Percentiles rank a stretch among this genome's conserved stretches.
These are phyloP conservation scores for peach (Prunus persica) DNA, from an alignment of 306 rosid species.

Conservation along the genomic window DNA sequence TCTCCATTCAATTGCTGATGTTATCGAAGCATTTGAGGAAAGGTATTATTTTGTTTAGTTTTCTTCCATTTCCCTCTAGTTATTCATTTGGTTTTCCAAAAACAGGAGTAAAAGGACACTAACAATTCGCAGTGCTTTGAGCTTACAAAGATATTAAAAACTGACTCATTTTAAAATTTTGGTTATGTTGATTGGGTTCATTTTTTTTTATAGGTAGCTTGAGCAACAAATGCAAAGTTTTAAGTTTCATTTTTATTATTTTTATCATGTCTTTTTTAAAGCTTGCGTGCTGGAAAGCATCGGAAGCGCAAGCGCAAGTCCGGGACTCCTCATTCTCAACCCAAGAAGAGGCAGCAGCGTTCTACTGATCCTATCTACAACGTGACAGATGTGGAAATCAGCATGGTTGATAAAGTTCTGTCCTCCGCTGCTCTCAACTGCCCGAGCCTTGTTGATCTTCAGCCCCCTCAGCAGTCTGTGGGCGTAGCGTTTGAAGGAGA, in stretches of 20 bases:
- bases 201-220: not conserved
- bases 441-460: conserved; percentile 22
- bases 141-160: not conserved
- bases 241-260: not conserved
- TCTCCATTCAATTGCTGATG: conserved; percentile 81
- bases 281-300: conserved; percentile 55
- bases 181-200: not conserved
- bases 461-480: conserved; percentile 43
- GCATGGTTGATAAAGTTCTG: conserved; percentile 28
- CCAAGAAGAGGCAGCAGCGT: conserved; percentile 70
- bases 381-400: conserved; percentile 41
- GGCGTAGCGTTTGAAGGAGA: conserved; percentile 38
- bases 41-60: conserved; percentile 39
- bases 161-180: not conserved
- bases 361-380: conserved; percentile 46
- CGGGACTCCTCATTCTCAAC: conserved; percentile 45
- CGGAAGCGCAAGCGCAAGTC: conserved; percentile 62
- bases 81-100: not conserved
- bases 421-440: conserved; percentile 41
- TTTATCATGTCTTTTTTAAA: conserved; percentile 21
- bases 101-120: not conserved
- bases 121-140: not conserved
- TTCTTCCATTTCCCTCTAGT: not conserved
- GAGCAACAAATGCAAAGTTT: not conserved
- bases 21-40: conserved; percentile 73